Evolutionary conservation across 2,329 filamentous ascomycete genomes (phyloP).

Genomic region (Diaporthe caulivora): DNA sequence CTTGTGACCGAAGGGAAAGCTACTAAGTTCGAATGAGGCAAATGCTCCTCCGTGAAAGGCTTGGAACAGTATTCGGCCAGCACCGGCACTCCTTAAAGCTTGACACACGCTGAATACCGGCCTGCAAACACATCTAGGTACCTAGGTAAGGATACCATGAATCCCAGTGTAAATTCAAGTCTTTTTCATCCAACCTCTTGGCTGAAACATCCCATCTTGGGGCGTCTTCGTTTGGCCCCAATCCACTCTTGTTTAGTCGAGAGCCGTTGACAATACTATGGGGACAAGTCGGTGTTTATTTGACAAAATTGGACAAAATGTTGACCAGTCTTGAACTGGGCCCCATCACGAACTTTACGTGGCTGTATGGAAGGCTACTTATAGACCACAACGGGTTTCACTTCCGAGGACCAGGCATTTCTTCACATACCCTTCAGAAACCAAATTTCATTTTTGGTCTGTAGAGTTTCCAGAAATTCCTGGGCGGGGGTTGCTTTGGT

Average conservation of each 20-base stretch:
- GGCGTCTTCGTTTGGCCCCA: neutral
- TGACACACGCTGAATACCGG: neutral
- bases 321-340: neutral
- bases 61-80: neutral
- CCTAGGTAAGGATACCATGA: too few relatives aligned
- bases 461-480: neutral
- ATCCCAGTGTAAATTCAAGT: neutral
- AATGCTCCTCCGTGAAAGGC: neutral
- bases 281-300: neutral
- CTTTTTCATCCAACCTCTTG: neutral
- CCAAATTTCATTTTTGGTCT: neutral
- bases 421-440: neutral
- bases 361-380: neutral
- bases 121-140: too few relatives aligned
- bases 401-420: too few relatives aligned
- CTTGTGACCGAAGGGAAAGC: conserved; percentile 21
- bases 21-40: conserved; percentile 2
- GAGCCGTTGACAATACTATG: conserved; percentile 1
- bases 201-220: neutral
- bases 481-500: too few relatives aligned
- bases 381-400: too few relatives aligned
- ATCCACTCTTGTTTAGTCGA: neutral
- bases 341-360: neutral
- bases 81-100: neutral
- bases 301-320: neutral